Conservation (phyloP, 768 basidiomycete genomes). For the Cyclocybe aegerita region DNA sequence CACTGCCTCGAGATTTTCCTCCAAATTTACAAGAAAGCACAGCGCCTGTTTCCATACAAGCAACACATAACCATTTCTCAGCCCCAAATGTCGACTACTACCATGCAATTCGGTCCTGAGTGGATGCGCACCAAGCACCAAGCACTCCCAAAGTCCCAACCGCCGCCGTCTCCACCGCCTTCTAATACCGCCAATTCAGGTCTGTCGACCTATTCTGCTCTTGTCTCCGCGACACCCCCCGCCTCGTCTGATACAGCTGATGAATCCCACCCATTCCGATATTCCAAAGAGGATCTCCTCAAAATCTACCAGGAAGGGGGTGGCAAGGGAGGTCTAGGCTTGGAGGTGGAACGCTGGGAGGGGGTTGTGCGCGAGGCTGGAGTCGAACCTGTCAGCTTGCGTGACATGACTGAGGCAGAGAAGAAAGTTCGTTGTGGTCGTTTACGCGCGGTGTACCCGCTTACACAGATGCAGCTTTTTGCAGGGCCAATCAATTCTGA, state of each 20-base stretch:
- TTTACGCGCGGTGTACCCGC: constrained; percentile 20
- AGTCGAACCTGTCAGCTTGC: constrained; percentile 69
- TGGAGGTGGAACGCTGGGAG: constrained; percentile 89
- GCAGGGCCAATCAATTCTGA: constrained; percentile 84
- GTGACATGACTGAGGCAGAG: constrained; percentile 80
- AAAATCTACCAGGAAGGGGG: constrained; percentile 81
- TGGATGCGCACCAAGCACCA: constrained; percentile 88
- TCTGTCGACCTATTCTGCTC: constrained; percentile 70
- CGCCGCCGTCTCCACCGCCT: constrained; percentile 62
- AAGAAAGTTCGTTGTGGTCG: constrained; percentile 68
- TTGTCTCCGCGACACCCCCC: constrained; percentile 56
- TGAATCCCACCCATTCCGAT: constrained; percentile 77
- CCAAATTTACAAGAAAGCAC: constrained; percentile 20
- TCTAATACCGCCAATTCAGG: constrained; percentile 41
- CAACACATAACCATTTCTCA: constrained; percentile 8
- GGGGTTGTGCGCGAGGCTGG: constrained; percentile 81
- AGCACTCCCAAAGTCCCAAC: constrained; percentile 48
- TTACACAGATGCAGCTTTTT: constrained; percentile 60
- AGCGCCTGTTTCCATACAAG: constrained; percentile 12
- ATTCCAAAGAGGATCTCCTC: constrained; percentile 83
- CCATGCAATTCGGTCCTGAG: constrained; percentile 90
- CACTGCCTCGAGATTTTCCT: constrained; percentile 32
- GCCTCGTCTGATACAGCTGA: constrained; percentile 56
- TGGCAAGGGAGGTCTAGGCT: constrained; percentile 68
- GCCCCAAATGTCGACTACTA: constrained; percentile 52